These are phyloP conservation scores for Actinomortierella wolfii DNA, from an alignment of 371 early-diverging fungal species.

Conservation along the genomic window DNA sequence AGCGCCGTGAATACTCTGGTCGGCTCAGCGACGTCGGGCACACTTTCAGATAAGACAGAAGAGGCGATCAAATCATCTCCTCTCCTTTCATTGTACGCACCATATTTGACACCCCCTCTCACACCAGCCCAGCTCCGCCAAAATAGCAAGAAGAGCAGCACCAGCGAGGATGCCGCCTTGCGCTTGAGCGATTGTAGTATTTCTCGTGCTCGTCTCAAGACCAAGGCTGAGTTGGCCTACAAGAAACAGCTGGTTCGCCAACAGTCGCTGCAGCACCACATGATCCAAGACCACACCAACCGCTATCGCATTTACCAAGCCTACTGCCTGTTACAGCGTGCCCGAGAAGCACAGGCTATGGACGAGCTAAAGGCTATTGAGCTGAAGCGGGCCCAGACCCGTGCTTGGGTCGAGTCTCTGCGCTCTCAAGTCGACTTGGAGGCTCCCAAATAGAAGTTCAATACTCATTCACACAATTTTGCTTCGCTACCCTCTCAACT, in stretches of 20 bases:
- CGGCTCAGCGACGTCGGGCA: no score
- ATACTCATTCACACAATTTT: no score
- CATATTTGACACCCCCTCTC: no score
- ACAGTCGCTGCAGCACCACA: conserved; percentile 33
- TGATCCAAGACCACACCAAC: conserved; percentile 39
- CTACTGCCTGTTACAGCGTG: conserved; percentile 31
- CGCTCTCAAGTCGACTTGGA: conserved; percentile 28
- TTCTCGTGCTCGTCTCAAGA: background rate
- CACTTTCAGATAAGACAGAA: no score
- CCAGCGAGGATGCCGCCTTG: no score
- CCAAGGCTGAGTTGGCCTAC: conserved; percentile 26
- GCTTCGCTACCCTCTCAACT: no score
- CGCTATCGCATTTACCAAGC: conserved; percentile 40
- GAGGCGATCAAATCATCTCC: no score
- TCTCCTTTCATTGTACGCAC: no score
- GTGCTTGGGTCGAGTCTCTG: conserved; percentile 40
- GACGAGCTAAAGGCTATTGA: conserved; percentile 20
- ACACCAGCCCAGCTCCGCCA: no score
- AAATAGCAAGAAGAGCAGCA: no score
- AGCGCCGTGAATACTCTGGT: no score
- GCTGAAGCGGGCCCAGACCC: conserved; percentile 29
- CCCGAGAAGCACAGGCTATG: conserved; percentile 41
- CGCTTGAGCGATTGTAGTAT: no score
- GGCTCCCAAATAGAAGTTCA: conserved; percentile 24
- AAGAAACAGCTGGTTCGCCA: conserved; percentile 25